A percentile compares a stretch with the other conserved stretches of the same genome.
Evolutionary conservation across 2,329 filamentous ascomycete species (phyloP).

Genomic region (Botrytis elliptica): DNA sequence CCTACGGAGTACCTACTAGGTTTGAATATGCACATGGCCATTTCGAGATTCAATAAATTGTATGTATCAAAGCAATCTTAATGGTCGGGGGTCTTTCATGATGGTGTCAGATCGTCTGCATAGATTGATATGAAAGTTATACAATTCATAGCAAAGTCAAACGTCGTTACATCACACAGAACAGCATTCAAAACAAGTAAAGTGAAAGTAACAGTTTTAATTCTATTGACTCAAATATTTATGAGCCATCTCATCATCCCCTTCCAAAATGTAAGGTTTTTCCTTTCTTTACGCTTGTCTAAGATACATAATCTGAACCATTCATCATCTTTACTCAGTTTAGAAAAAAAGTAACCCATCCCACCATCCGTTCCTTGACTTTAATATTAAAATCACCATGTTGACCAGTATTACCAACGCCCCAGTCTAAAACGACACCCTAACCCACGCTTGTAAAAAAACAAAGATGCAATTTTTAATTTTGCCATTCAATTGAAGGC

Average conservation of each 20-base stretch:
- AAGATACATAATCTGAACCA: constrained; percentile 8
- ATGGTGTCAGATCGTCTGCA: background rate
- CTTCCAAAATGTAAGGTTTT: background rate
- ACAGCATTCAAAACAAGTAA: accelerated
- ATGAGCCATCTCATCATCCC: background rate
- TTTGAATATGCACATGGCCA: too few relatives aligned
- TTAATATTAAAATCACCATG: constrained; percentile 17
- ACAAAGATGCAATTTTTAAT: constrained; percentile 22
- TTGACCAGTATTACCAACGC: constrained; percentile 23
- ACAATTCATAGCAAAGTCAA: background rate
- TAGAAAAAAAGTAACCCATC: background rate
- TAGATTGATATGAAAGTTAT: background rate
- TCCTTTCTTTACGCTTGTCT: background rate
- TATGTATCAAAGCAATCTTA: background rate
- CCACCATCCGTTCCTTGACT: constrained; percentile 5
- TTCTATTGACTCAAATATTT: background rate
- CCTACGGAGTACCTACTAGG: too few relatives aligned
- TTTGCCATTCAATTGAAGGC: constrained; percentile 1
- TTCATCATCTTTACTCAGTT: background rate
- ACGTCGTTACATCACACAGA: background rate
- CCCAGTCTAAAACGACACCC: constrained; percentile 23
- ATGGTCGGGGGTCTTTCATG: background rate
- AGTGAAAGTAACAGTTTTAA: background rate
- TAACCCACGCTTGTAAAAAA: constrained; percentile 26
- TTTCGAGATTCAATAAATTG: background rate